Evolutionary conservation across 768 basidiomycete genomes (phyloP), one percentile per base, ranked within the genome.

Genomic region (Mrakia gelida): DNA sequence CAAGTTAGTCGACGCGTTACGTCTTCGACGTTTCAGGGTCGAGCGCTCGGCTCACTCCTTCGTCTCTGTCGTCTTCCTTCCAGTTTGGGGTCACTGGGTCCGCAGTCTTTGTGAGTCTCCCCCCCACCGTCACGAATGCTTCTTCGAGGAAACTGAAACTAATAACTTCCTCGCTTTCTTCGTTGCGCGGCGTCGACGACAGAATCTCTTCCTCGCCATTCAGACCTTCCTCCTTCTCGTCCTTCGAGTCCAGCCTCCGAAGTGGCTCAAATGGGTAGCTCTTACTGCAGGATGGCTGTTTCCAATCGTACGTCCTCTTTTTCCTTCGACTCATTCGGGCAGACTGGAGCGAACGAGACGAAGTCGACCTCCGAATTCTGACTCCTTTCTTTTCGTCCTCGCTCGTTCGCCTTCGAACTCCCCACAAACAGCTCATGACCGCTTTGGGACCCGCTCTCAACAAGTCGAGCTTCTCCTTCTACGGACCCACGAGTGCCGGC

Each of bases 201-300:
- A 41, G 34, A 70, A 70, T n/a, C 67, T 43, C 41, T 43, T 70
- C 67, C 38, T 70, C 38, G 67, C 38, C 21, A 26, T 70, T 16
- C 34, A 70, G 67, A 70, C 67, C 3, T 70, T 70, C 67, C 41
- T 70, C 6, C 38, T 70, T 8, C 67, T 70, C 23, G 67, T 70
- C 26, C 18, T 70, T 13, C 67, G 67, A 15, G 38, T 70, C 8
- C 67, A 41, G 21, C 6, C 67, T 38, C 67, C 67, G 2, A 26
- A 41, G 7, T 70, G 32, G 32, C 21, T 70, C 21, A 70, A 45
- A 38, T 70, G 34, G 34, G 8, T 43, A 0, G 41, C 67, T 11
- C 67, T 70, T 16, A 26, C 34, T 41, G 67, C 26, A 1, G 67
- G 67, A 23, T 70, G 67, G 67, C 26, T 70, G 41, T 70, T 70